Evolutionary conservation across 257 asterid genomes (phyloP).

Genomic region (Striga asiatica): DNA sequence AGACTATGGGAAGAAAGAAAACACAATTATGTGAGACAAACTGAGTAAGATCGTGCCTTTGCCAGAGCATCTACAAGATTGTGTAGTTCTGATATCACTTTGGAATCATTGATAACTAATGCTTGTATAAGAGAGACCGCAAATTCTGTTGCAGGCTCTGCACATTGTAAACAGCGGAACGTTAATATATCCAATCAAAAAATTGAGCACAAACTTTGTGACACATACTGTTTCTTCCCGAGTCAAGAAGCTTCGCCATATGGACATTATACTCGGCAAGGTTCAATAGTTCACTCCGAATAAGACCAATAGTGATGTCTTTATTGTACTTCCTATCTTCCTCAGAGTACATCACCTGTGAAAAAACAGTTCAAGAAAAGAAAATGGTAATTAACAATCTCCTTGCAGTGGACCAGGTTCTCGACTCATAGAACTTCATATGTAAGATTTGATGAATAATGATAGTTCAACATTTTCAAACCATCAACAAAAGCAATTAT

Average conservation of each 20-base stretch:
- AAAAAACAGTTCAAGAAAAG: slow-evolving; percentile 14
- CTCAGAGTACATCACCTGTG: slow-evolving; percentile 85
- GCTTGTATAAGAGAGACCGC: slow-evolving; percentile 74
- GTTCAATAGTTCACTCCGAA: slow-evolving; percentile 64
- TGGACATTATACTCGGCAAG: slow-evolving; percentile 92
- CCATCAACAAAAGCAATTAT: not conserved
- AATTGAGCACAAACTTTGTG: slow-evolving; percentile 6
- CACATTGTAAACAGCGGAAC: slow-evolving; percentile 21
- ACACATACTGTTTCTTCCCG: slow-evolving; percentile 87
- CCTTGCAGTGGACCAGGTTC: not conserved
- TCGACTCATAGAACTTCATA: not conserved
- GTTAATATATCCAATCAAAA: slow-evolving; percentile 7
- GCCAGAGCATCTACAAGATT: slow-evolving; percentile 88
- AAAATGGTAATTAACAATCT: not conserved
- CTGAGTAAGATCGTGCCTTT: slow-evolving; percentile 41
- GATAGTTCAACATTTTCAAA: not conserved
- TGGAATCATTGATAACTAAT: slow-evolving; percentile 48
- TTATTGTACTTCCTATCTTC: slow-evolving; percentile 84
- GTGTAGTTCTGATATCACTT: slow-evolving; percentile 76
- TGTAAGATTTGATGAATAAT: too few species aligned
- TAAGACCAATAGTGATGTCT: slow-evolving; percentile 80
- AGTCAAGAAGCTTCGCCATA: slow-evolving; percentile 92
- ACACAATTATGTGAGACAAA: slow-evolving; percentile 1
- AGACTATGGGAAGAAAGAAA: not conserved
- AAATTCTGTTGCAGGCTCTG: slow-evolving; percentile 93